Evolutionary conservation across 805 yeast species (phyloP).

Genomic region (Hermanozyma aechmeae): DNA sequence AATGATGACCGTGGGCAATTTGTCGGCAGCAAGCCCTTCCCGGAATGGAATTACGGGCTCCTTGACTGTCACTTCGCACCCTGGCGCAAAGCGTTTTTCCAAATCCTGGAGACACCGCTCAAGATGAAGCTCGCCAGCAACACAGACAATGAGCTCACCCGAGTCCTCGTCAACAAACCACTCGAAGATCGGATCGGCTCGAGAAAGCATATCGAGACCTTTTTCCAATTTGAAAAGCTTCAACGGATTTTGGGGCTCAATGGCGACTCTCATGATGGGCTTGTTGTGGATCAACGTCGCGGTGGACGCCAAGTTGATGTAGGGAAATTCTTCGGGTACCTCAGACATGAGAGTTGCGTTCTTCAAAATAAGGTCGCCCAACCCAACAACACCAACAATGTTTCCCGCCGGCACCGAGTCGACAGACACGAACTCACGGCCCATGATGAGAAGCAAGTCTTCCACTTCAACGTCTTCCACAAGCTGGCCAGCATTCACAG

Average conservation of each 20-base stretch:
- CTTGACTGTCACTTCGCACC: constrained; percentile 75
- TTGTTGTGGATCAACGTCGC: constrained; percentile 47
- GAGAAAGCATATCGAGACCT: constrained; percentile 71
- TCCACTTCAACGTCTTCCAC: constrained; percentile 50
- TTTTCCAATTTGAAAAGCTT: constrained; percentile 65
- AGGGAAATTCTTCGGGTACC: constrained; percentile 63
- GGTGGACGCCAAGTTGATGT: constrained; percentile 50
- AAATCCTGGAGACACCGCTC: constrained; percentile 92
- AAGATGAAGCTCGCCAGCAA: constrained; percentile 94
- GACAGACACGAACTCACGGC: constrained; percentile 74
- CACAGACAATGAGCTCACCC: constrained; percentile 89
- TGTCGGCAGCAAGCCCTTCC: constrained; percentile 66
- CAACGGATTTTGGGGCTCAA: constrained; percentile 88
- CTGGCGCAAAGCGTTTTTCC: constrained; percentile 78
- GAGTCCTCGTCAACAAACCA: constrained; percentile 70
- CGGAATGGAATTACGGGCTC: constrained; percentile 92
- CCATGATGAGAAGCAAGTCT: constrained; percentile 80
- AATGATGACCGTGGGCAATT: constrained; percentile 7
- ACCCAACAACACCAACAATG: constrained; percentile 88
- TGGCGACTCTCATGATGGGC: constrained; percentile 89
- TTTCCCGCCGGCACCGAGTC: constrained; percentile 88
- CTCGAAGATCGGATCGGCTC: constrained; percentile 92
- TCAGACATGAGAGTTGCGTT: constrained; percentile 71
- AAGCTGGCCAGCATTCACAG: constrained; percentile 41
- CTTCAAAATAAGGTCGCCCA: constrained; percentile 73